Conservation (phyloP, 768 basidiomycete species). For the Mycena galopus region DNA sequence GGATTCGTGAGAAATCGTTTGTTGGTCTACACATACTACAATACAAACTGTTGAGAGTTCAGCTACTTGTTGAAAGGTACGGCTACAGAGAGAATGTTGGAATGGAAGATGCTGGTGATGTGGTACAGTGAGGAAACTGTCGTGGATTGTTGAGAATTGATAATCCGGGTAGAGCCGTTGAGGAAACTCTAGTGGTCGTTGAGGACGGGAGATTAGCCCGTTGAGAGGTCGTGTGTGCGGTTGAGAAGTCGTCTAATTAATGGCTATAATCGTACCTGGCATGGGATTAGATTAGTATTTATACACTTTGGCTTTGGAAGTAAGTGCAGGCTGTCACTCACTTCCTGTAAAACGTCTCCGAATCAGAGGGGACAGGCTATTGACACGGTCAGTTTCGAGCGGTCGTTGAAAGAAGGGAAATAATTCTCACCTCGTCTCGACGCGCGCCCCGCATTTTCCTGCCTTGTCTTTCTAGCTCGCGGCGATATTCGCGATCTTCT, state of each 20-base stretch:
- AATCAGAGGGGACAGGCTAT: slow-evolving; percentile 76
- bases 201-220: not conserved
- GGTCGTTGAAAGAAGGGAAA: slow-evolving; percentile 13
- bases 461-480: slow-evolving; percentile 67
- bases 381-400: slow-evolving; percentile 11
- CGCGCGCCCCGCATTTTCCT: slow-evolving; percentile 74
- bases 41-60: slow-evolving; percentile 29
- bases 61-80: slow-evolving; percentile 32
- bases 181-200: slow-evolving; percentile 29
- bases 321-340: slow-evolving; percentile 49
- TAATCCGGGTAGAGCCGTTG: slow-evolving; percentile 14
- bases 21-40: too few relatives aligned
- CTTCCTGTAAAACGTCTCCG: slow-evolving; percentile 90
- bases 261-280: slow-evolving; percentile 65
- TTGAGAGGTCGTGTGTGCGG: not conserved
- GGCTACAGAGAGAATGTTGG: slow-evolving; percentile 16
- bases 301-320: not conserved
- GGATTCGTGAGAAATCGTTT: too few relatives aligned
- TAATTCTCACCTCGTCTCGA: slow-evolving; percentile 61
- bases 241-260: slow-evolving; percentile 28
- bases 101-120: slow-evolving; percentile 10
- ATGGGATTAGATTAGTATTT: not conserved
- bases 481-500: slow-evolving; percentile 81
- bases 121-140: not conserved
- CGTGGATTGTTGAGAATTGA: not conserved